These are phyloP conservation scores for Pleoardoris graminearum DNA, from an alignment of 2,329 filamentous ascomycete species.

Conservation along the genomic window DNA sequence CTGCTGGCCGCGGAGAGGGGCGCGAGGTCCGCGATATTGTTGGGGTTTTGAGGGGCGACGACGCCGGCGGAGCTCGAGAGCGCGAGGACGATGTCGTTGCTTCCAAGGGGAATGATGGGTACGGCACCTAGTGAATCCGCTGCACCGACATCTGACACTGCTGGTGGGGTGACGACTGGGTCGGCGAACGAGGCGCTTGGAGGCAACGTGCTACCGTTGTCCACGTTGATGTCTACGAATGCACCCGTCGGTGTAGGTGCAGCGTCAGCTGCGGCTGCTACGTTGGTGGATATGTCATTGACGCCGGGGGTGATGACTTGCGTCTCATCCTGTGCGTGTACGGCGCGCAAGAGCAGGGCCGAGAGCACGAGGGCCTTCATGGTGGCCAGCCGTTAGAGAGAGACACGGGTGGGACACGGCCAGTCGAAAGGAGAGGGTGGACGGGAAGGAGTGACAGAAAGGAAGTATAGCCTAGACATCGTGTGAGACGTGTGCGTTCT, in stretches of 20 bases:
- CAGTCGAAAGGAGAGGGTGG: constrained; percentile 17
- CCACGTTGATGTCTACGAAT: background rate
- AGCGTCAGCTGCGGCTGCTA: too few relatives aligned
- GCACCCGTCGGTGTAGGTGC: background rate
- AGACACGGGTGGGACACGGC: constrained; percentile 5
- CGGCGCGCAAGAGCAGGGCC: constrained; percentile 18
- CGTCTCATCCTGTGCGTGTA: constrained; percentile 14
- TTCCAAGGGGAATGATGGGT: background rate
- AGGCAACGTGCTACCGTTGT: background rate
- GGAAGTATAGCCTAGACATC: constrained; percentile 23
- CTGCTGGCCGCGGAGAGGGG: too few relatives aligned
- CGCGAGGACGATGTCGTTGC: background rate
- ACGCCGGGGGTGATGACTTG: background rate
- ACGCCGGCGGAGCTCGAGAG: too few relatives aligned
- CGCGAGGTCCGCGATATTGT: too few relatives aligned
- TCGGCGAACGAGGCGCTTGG: background rate
- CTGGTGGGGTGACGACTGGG: background rate
- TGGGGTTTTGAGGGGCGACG: too few relatives aligned
- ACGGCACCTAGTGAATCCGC: background rate
- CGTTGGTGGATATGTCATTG: too few relatives aligned
- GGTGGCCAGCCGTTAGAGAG: constrained; percentile 10
- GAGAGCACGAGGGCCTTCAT: constrained; percentile 25
- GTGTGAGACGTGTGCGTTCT: constrained; percentile 19
- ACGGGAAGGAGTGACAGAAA: constrained; percentile 26
- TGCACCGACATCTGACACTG: background rate